These are phyloP conservation scores for Paramecium sexaurelia DNA, from an alignment of 73 alveolate genomes.

Conservation along the genomic window DNA sequence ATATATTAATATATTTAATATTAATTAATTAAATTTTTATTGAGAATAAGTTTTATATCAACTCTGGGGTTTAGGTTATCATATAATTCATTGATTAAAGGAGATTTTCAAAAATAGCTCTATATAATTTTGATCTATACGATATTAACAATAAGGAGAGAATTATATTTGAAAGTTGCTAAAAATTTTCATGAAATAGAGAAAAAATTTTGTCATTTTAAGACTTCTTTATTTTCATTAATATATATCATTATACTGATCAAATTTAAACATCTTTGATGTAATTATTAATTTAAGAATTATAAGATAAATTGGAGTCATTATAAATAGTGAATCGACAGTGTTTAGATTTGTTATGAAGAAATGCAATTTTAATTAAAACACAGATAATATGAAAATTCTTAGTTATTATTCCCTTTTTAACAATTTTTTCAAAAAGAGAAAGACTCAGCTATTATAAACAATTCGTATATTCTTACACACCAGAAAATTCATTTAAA, in stretches of 20 bases:
- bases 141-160: no score
- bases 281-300: not conserved
- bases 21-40: no score
- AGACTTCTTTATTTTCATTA: not conserved
- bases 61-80: no score
- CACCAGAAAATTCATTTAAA: not conserved
- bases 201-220: no score
- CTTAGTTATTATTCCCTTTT: not conserved
- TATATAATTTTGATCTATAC: no score
- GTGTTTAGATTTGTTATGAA: not conserved
- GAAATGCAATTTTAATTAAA: not conserved
- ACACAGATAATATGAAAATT: not conserved
- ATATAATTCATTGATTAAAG: no score
- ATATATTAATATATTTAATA: no score
- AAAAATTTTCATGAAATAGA: not conserved
- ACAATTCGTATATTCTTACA: not conserved
- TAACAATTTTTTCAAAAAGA: not conserved
- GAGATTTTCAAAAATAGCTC: no score
- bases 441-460: not conserved
- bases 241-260: not conserved
- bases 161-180: no score
- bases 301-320: not conserved
- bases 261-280: not conserved
- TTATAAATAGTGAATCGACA: not conserved
- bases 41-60: no score